Evolutionary conservation across 2,329 filamentous ascomycete species (phyloP).

Genomic region (Aspergillus pseudoglaucus): DNA sequence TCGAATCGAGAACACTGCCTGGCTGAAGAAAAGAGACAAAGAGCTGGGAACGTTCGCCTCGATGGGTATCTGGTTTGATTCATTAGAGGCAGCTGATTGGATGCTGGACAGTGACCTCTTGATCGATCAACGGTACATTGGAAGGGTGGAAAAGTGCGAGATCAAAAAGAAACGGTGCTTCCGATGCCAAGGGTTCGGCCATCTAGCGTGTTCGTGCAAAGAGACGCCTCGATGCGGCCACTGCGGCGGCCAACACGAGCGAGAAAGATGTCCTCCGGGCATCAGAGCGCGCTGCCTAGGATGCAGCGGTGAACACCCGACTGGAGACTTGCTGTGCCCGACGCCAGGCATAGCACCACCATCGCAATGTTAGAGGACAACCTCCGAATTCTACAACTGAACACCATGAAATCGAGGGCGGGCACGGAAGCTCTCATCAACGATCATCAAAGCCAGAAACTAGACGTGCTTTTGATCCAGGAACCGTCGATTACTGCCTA

Average conservation of each 20-base stretch:
- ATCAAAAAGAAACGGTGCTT: conserved; percentile 16
- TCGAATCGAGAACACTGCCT: conserved; percentile 19
- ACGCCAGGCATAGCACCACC: too few relatives aligned
- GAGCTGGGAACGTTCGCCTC: conserved; percentile 14
- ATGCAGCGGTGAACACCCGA: conserved; percentile 14
- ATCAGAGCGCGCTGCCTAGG: conserved; percentile 11
- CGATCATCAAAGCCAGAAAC: conserved; percentile 15
- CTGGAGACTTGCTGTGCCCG: conserved; percentile 12
- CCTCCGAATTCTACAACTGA: conserved; percentile 14
- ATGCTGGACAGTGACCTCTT: conserved; percentile 16
- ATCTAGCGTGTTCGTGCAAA: conserved; percentile 19
- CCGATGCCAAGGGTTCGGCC: conserved; percentile 16
- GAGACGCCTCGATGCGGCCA: conserved; percentile 15
- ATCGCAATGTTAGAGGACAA: conserved; percentile 15
- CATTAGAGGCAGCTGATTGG: conserved; percentile 15
- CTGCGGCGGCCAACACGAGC: conserved; percentile 14
- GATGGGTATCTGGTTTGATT: conserved; percentile 21
- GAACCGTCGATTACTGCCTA: conserved; percentile 12
- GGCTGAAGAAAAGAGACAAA: conserved; percentile 20
- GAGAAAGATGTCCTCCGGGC: conserved; percentile 12
- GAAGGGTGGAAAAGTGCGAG: conserved; percentile 11
- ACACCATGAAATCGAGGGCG: conserved; percentile 18
- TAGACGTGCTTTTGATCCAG: conserved; percentile 18
- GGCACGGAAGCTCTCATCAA: conserved; percentile 25
- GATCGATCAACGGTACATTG: conserved; percentile 15